Evolutionary conservation across 2,329 filamentous ascomycete species (phyloP).

Genomic region (Gliomastix tumulicola): DNA sequence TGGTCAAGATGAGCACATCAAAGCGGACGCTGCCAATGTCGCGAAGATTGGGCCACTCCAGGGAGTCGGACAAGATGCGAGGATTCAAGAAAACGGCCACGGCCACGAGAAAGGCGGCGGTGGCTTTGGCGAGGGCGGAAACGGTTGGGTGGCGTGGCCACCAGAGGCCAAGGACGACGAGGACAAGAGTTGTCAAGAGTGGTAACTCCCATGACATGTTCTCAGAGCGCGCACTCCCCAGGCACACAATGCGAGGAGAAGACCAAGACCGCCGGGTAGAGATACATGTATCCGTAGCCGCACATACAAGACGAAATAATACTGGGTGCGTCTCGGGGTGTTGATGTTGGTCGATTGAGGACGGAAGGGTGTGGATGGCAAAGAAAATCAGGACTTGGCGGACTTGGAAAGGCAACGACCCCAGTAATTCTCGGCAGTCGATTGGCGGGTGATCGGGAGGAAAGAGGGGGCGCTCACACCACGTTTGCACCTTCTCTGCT

Average conservation of each 20-base stretch:
- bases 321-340: too few relatives aligned
- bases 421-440: conserved; percentile 16
- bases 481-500: too few relatives aligned
- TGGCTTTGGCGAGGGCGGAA: conserved; percentile 20
- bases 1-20: conserved; percentile 36
- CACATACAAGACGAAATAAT: too few relatives aligned
- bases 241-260: background rate
- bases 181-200: conserved; percentile 29
- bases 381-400: background rate
- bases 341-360: conserved; percentile 1
- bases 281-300: too few relatives aligned
- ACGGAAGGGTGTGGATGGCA: background rate
- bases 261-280: conserved; percentile 1
- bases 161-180: conserved; percentile 28
- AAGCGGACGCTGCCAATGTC: conserved; percentile 33
- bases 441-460: conserved; percentile 11
- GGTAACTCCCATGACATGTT: conserved; percentile 36
- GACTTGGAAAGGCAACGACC: conserved; percentile 4
- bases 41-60: conserved; percentile 17
- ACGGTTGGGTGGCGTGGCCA: conserved; percentile 21
- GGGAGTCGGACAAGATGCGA: conserved; percentile 16
- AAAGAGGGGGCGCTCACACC: too few relatives aligned
- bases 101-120: conserved; percentile 21
- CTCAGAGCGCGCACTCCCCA: conserved; percentile 18
- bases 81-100: conserved; percentile 23